These are phyloP conservation scores for Solanum peruvianum DNA, from an alignment of 257 asterid species.

Conservation along the genomic window DNA sequence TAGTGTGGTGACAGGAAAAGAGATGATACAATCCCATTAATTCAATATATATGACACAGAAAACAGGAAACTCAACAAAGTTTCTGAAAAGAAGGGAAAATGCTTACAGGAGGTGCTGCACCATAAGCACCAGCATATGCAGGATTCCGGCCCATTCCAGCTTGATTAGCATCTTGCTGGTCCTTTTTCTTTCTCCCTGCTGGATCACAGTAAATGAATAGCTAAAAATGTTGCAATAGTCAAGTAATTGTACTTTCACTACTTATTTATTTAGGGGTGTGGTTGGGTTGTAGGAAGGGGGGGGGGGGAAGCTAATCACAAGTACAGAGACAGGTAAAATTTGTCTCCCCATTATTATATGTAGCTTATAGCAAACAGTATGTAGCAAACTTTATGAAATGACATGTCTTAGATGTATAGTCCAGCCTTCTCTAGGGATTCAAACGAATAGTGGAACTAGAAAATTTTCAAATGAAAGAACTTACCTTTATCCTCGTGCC, in stretches of 20 bases:
- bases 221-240: background rate
- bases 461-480: background rate
- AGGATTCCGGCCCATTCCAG: slow-evolving; percentile 47
- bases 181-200: slow-evolving; percentile 92
- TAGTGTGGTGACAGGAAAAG: background rate
- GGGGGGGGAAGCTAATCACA: background rate
- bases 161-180: slow-evolving; percentile 68
- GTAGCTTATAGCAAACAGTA: background rate
- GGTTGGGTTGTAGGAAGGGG: background rate
- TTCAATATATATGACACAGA: background rate
- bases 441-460: background rate
- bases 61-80: background rate
- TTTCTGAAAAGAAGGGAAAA: background rate
- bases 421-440: background rate
- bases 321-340: background rate
- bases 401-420: background rate
- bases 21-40: background rate
- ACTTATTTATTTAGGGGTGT: background rate
- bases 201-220: slow-evolving; percentile 1
- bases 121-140: slow-evolving; percentile 75
- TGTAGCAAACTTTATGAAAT: background rate
- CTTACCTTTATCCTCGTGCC: slow-evolving; percentile 84
- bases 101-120: slow-evolving; percentile 81
- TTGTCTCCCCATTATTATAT: background rate
- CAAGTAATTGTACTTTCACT: background rate